A percentile compares a stretch with the other conserved stretches of the same genome.
phyloP scores from a whole-genome alignment of 2,329 filamentous ascomycete species.

The Stemphylium vesicarium region DNA sequence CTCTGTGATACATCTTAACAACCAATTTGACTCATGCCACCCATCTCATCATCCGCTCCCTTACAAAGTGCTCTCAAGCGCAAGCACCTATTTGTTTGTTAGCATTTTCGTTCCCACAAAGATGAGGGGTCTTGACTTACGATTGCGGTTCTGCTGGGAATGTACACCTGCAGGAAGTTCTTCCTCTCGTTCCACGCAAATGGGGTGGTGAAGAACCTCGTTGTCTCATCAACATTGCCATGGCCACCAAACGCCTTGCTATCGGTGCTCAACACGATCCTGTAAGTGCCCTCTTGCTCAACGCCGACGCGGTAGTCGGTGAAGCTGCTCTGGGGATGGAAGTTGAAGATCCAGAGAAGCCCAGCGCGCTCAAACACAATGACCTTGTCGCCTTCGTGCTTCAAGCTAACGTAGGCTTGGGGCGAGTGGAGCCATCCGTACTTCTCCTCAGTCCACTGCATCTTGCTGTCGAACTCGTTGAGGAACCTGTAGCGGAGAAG shows the following conservation, averaged over 20 bases:
- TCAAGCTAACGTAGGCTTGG: constrained; percentile 91
- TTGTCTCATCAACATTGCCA: constrained; percentile 76
- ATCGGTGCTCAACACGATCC: constrained; percentile 84
- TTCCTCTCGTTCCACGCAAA: constrained; percentile 87
- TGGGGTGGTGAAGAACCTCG: constrained; percentile 89
- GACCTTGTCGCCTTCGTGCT: constrained; percentile 92
- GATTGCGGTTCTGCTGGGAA: constrained; percentile 81
- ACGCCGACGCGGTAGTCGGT: constrained; percentile 92
- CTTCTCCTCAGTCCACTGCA: constrained; percentile 87
- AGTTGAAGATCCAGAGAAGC: constrained; percentile 94
- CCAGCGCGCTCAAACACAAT: constrained; percentile 94
- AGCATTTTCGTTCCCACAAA: background rate
- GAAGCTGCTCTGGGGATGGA: constrained; percentile 83
- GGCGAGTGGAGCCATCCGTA: constrained; percentile 87
- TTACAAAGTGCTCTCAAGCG: constrained; percentile 39
- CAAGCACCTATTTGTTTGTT: constrained; percentile 21
- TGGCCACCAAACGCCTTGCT: constrained; percentile 78
- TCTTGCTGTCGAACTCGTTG: constrained; percentile 89
- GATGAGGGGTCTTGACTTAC: constrained; percentile 53
- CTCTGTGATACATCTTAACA: background rate
- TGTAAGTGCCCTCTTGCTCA: constrained; percentile 83
- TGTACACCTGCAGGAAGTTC: constrained; percentile 93
- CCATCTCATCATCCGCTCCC: background rate
- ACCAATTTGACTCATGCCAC: background rate
- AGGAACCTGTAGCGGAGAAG: constrained; percentile 88